Evolutionary conservation across 2,329 filamentous ascomycete species (phyloP).

Genomic region (Rutstroemia sp.): DNA sequence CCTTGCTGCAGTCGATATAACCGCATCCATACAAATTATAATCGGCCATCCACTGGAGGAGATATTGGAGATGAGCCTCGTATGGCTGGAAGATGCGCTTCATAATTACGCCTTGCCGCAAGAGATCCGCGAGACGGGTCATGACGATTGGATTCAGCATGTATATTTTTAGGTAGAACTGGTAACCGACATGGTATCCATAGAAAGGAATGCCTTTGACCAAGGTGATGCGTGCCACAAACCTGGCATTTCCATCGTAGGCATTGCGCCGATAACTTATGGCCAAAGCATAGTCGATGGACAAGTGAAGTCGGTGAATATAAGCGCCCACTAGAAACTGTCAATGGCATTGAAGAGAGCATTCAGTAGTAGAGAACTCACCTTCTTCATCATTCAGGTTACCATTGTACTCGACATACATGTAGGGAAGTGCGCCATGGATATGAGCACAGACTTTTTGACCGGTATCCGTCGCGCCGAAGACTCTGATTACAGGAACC

Average conservation of each 20-base stretch:
- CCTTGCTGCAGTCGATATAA: constrained; percentile 67
- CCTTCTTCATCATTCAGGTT: constrained; percentile 59
- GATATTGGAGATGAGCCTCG: constrained; percentile 86
- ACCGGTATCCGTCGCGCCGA: constrained; percentile 87
- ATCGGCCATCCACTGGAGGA: constrained; percentile 96
- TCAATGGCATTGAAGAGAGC: constrained; percentile 10
- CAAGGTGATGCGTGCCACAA: constrained; percentile 83
- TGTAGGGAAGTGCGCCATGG: constrained; percentile 90
- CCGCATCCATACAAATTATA: constrained; percentile 95
- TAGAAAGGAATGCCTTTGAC: constrained; percentile 95
- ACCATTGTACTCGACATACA: constrained; percentile 83
- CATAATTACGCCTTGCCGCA: constrained; percentile 84
- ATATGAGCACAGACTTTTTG: constrained; percentile 96
- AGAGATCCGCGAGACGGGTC: constrained; percentile 77
- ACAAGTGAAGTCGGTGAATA: constrained; percentile 70
- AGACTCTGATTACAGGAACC: constrained; percentile 81
- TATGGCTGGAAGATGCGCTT: constrained; percentile 81
- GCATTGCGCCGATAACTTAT: constrained; percentile 75
- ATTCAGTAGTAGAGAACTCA: constrained; percentile 33
- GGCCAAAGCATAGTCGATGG: constrained; percentile 85
- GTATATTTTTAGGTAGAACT: constrained; percentile 89
- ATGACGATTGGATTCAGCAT: constrained; percentile 82
- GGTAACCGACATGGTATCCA: constrained; percentile 89
- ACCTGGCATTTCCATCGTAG: constrained; percentile 59
- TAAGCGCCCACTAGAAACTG: constrained; percentile 58